A percentile compares a stretch with the other conserved stretches of the same genome.
phyloP scores from a whole-genome alignment of 495 filamentous ascomycete genomes.

The Xylaria acuta region DNA sequence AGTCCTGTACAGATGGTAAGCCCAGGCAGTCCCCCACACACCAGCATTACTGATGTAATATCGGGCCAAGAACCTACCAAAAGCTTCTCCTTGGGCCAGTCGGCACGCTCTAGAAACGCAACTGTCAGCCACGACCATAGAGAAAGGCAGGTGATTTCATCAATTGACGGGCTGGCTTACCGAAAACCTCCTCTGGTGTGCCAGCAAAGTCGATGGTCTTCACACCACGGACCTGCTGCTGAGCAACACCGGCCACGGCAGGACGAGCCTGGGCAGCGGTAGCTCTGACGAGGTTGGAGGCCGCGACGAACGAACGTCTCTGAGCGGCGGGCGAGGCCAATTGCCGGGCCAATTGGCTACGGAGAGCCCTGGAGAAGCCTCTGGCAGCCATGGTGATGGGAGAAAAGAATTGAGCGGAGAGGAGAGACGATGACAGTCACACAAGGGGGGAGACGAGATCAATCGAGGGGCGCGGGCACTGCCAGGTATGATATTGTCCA shows the following conservation, averaged over 20 bases:
- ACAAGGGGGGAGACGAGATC: conserved; percentile 4
- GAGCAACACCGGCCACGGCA: conserved; percentile 52
- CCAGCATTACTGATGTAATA: not conserved
- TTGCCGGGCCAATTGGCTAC: conserved; percentile 75
- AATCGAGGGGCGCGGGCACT: conserved; percentile 22
- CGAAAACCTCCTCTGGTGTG: conserved; percentile 88
- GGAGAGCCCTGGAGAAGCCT: conserved; percentile 81
- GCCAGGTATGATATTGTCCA: conserved; percentile 21
- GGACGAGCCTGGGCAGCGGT: conserved; percentile 59
- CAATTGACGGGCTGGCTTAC: conserved; percentile 52
- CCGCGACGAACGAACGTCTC: conserved; percentile 72
- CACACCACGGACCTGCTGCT: conserved; percentile 75
- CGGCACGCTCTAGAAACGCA: conserved; percentile 76
- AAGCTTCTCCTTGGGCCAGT: conserved; percentile 98
- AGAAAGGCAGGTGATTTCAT: not conserved
- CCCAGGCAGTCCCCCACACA: not conserved
- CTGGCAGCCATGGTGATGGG: conserved; percentile 80
- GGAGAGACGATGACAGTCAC: conserved; percentile 28
- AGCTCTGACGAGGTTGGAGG: conserved; percentile 64
- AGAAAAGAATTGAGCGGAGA: conserved; percentile 40
- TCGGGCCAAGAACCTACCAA: conserved; percentile 64
- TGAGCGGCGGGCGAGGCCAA: conserved; percentile 69
- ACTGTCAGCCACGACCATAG: not conserved
- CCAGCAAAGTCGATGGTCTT: conserved; percentile 97
- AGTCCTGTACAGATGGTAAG: conserved; percentile 66